Evolutionary conservation across 2,329 filamentous ascomycete species (phyloP).

Genomic region (Trichoderma polysporum): DNA sequence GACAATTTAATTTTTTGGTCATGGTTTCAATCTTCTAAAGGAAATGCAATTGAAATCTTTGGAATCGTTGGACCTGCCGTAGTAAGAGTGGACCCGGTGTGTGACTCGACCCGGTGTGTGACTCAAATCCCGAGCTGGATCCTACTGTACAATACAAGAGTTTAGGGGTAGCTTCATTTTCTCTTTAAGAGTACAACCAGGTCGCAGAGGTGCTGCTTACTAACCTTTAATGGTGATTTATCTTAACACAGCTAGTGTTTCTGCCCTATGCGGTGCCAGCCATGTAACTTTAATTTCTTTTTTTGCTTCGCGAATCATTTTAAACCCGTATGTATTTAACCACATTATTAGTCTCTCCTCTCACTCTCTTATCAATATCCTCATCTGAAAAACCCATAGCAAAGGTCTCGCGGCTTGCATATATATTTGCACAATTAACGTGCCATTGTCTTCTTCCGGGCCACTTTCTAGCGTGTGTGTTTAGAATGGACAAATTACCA

Average conservation of each 20-base stretch:
- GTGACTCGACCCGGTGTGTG: constrained; percentile 1
- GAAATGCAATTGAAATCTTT: not conserved
- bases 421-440: not conserved
- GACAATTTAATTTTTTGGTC: not conserved
- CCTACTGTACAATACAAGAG: not conserved
- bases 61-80: not conserved
- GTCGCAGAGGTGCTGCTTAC: not conserved
- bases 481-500: not conserved
- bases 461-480: not conserved
- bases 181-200: not conserved
- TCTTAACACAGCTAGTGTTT: not conserved
- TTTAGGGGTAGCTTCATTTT: not conserved
- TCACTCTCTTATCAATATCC: not conserved
- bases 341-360: not conserved
- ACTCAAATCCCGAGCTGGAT: not conserved
- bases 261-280: not conserved
- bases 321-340: not conserved
- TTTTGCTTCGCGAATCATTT: too few relatives aligned
- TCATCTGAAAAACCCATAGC: not conserved
- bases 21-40: not conserved
- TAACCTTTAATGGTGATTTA: not conserved
- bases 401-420: not conserved
- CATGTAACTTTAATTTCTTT: not conserved
- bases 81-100: not conserved
- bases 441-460: not conserved